A percentile compares a stretch with the other conserved stretches of the same genome.
Conservation (phyloP, 306 rosid genomes). For the Medicago ruthenica region DNA sequence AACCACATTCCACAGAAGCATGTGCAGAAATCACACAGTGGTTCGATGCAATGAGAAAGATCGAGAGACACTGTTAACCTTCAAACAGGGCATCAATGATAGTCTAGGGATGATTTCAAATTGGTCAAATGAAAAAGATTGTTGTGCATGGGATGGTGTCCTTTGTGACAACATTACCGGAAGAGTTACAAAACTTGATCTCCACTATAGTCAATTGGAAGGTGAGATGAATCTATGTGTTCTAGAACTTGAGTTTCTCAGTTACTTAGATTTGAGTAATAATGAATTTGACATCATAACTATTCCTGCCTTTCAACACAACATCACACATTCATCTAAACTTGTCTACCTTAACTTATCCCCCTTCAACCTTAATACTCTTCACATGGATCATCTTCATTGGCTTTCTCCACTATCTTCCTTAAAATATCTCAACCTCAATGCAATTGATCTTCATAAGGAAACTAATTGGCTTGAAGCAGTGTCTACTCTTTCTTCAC, state of each 20-base stretch:
- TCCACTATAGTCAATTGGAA: too few species aligned
- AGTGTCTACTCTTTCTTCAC: conserved; percentile 2
- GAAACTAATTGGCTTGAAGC: conserved; percentile 19
- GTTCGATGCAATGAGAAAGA: too few species aligned
- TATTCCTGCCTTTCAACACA: neutral
- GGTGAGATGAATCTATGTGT: conserved; percentile 13
- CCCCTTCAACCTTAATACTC: fast-evolving
- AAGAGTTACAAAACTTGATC: neutral
- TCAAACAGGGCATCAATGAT: too few species aligned
- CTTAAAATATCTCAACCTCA: neutral
- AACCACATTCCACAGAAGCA: too few species aligned
- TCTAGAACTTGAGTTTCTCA: conserved; percentile 24
- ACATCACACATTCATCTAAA: neutral
- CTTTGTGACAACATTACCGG: neutral
- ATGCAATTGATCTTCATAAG: neutral
- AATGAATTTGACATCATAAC: neutral
- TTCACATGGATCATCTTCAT: neutral
- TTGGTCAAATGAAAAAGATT: too few species aligned
- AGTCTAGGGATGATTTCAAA: too few species aligned
- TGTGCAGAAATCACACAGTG: too few species aligned
- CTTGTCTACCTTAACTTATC: conserved; percentile 25
- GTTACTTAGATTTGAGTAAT: neutral
- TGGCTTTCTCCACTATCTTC: conserved; percentile 37
- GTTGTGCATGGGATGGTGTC: too few species aligned
- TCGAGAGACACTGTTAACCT: too few species aligned